phyloP scores from a whole-genome alignment of 1,284 basidiomycete genomes.

The Irpex rosettiformis region DNA sequence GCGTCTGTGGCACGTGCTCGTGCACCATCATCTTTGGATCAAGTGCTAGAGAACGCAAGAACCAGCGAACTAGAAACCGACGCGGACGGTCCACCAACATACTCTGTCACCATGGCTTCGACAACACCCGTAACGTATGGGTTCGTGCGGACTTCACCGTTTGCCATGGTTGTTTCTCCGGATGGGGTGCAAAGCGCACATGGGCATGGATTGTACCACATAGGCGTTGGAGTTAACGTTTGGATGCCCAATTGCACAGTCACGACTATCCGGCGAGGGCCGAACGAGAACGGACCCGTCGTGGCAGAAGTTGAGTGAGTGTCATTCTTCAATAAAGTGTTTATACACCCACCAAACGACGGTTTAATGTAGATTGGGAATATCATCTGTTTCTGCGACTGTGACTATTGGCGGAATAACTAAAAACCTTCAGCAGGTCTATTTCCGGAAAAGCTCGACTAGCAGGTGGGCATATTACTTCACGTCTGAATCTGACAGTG shows the following conservation, averaged over 20 bases:
- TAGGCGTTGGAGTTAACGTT: constrained; percentile 26
- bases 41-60: constrained; percentile 1
- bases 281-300: constrained; percentile 18
- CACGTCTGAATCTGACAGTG: not conserved
- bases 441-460: constrained; percentile 19
- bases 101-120: constrained; percentile 19
- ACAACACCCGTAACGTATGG: constrained; percentile 17
- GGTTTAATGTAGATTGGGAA: constrained; percentile 15
- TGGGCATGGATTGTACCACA: constrained; percentile 18
- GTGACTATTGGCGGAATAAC: constrained; percentile 20
- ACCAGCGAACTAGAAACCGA: not conserved
- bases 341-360: not conserved
- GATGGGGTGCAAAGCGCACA: constrained; percentile 4
- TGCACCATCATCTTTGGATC: constrained; percentile 7
- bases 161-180: constrained; percentile 21
- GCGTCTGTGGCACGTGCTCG: not conserved
- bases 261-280: constrained; percentile 22
- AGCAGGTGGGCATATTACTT: constrained; percentile 19
- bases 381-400: constrained; percentile 16
- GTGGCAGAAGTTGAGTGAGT: constrained; percentile 28
- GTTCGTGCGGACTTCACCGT: constrained; percentile 24
- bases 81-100: constrained; percentile 21
- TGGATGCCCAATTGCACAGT: constrained; percentile 24
- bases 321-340: not conserved
- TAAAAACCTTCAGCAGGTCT: constrained; percentile 19